A percentile compares a stretch with the other conserved stretches of the same genome.
Conservation (phyloP, 192 early-diverging fungal species). For the Allomyces macrogynus region DNA sequence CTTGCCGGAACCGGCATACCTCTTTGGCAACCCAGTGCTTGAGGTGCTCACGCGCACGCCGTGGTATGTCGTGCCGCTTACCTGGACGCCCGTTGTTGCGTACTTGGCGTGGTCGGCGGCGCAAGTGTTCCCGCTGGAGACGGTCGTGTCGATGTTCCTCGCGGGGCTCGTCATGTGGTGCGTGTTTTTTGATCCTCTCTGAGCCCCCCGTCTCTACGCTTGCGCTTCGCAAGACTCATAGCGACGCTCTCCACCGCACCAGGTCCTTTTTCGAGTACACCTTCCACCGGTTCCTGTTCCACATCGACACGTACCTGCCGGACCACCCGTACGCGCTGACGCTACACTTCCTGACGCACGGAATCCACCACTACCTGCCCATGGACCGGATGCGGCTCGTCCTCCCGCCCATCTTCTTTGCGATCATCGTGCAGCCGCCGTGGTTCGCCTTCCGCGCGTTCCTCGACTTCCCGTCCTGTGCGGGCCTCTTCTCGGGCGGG, state of each 20-base stretch:
- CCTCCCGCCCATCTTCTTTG: constrained; percentile 49
- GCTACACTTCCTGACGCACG: constrained; percentile 77
- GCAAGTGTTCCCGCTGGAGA: not conserved
- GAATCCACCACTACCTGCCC: constrained; percentile 92
- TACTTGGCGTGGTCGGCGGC: constrained; percentile 20
- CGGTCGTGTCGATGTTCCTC: not conserved
- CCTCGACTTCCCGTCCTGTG: constrained; percentile 39
- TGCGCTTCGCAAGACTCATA: too few relatives aligned
- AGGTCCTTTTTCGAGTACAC: constrained; percentile 61
- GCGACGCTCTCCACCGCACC: too few relatives aligned
- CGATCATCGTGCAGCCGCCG: not conserved
- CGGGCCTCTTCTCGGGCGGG: constrained; percentile 52
- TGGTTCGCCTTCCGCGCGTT: constrained; percentile 25
- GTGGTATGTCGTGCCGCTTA: constrained; percentile 71
- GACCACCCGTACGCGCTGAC: constrained; percentile 54
- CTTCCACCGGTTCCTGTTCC: constrained; percentile 84
- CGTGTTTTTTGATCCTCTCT: too few relatives aligned
- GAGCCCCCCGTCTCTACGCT: too few relatives aligned
- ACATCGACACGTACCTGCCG: constrained; percentile 71
- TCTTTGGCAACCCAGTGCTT: constrained; percentile 60
- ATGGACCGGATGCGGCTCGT: constrained; percentile 94
- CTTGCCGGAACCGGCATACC: constrained; percentile 46
- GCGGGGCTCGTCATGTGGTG: not conserved
- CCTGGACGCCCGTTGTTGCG: constrained; percentile 63
- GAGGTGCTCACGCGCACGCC: constrained; percentile 76